Conservation (phyloP, 495 filamentous ascomycete genomes). For the Tetracladium marchalianum region DNA sequence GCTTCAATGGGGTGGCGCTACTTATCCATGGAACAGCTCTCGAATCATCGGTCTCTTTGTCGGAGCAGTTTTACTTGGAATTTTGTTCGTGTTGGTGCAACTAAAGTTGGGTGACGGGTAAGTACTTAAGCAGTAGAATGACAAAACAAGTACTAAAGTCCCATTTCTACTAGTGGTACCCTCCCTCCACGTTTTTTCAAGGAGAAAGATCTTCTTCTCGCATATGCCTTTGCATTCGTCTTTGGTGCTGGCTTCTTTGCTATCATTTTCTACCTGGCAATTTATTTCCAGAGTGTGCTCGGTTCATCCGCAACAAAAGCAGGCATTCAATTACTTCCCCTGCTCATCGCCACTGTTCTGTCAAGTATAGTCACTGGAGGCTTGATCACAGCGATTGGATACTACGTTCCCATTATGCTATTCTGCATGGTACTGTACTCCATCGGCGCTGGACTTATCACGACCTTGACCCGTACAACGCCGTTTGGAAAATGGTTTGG, state of each 20-base stretch:
- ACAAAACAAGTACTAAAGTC: constrained; percentile 7
- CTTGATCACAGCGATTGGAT: constrained; percentile 52
- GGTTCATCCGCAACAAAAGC: constrained; percentile 55
- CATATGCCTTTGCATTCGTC: constrained; percentile 39
- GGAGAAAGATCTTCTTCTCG: constrained; percentile 41
- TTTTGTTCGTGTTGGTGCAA: constrained; percentile 40
- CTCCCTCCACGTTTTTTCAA: constrained; percentile 47
- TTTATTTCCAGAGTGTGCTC: constrained; percentile 87
- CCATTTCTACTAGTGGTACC: constrained; percentile 19
- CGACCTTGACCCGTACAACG: constrained; percentile 50
- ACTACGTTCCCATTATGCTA: constrained; percentile 74
- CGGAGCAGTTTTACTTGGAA: constrained; percentile 35
- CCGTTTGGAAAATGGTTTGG: constrained; percentile 59
- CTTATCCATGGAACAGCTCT: constrained; percentile 34
- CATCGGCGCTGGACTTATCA: constrained; percentile 62
- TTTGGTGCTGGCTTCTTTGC: constrained; percentile 58
- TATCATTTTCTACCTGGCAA: constrained; percentile 65
- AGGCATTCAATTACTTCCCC: constrained; percentile 70
- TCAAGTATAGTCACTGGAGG: constrained; percentile 34
- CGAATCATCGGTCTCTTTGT: constrained; percentile 36
- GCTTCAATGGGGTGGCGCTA: constrained; percentile 42
- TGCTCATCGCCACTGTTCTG: constrained; percentile 12
- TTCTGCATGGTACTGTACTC: constrained; percentile 46
- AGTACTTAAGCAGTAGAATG: constrained; percentile 2
- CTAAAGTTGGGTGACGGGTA: constrained; percentile 33